A percentile compares a stretch with the other conserved stretches of the same genome.
Evolutionary conservation across 352 stramenopile species (phyloP).

Genomic region (Pythium dissotocum): DNA sequence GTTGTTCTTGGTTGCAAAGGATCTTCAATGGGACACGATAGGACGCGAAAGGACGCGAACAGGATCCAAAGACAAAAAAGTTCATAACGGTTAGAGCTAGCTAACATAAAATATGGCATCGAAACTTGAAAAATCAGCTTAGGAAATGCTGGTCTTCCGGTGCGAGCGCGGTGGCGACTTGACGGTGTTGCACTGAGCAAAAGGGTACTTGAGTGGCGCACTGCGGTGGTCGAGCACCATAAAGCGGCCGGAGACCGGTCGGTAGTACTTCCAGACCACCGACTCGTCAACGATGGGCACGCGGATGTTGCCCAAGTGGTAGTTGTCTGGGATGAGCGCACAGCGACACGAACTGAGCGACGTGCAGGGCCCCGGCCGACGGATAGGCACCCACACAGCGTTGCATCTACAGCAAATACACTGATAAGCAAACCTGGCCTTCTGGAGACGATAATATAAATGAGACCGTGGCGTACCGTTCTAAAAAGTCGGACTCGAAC

Average conservation of each 20-base stretch:
- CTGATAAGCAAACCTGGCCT: not conserved
- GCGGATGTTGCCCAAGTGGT: constrained; percentile 65
- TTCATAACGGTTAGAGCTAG: constrained; percentile 6
- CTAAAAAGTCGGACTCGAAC: constrained; percentile 78
- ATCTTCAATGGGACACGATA: not conserved
- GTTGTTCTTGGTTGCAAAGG: constrained; percentile 1
- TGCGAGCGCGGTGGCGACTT: constrained; percentile 27
- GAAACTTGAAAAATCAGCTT: not conserved
- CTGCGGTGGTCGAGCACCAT: constrained; percentile 55
- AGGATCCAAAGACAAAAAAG: not conserved
- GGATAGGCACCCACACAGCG: constrained; percentile 68
- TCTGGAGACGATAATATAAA: not conserved
- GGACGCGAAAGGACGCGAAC: constrained; percentile 10
- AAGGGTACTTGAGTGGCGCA: constrained; percentile 25
- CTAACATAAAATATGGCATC: constrained; percentile 4
- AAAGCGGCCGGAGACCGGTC: constrained; percentile 59
- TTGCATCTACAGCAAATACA: constrained; percentile 32
- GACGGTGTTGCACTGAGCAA: constrained; percentile 23
- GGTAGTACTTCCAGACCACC: constrained; percentile 77
- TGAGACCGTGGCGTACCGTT: constrained; percentile 35
- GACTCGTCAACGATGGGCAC: constrained; percentile 73
- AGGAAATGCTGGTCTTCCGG: constrained; percentile 42
- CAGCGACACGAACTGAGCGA: constrained; percentile 65
- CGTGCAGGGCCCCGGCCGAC: constrained; percentile 47
- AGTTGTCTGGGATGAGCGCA: constrained; percentile 70